A percentile compares a stretch with the other conserved stretches of the same genome.
phyloP scores from a whole-genome alignment of 139 green algal genomes.

The Edaphochlamys debaryana region DNA sequence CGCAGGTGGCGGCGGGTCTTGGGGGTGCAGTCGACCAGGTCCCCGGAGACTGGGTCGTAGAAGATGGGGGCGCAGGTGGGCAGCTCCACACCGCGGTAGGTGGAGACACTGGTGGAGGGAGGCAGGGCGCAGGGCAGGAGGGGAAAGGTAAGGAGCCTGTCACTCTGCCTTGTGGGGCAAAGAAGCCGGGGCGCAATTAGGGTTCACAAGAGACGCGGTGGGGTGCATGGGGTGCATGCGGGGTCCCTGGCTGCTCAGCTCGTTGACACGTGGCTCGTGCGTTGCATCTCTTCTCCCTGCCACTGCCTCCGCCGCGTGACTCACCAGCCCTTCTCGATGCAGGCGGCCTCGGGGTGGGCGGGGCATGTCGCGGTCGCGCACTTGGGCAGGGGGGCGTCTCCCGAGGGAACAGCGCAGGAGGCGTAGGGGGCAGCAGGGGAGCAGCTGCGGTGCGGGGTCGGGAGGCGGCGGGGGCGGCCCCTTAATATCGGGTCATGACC shows the following conservation, averaged over 20 bases:
- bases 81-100: background rate
- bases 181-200: too few species aligned
- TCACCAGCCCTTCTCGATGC: background rate
- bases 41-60: background rate
- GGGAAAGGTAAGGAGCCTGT: too few species aligned
- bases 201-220: too few species aligned
- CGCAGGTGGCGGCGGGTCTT: too few species aligned
- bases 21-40: background rate
- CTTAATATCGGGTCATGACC: background rate
- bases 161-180: too few species aligned
- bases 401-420: background rate
- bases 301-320: too few species aligned
- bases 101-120: background rate
- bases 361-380: background rate
- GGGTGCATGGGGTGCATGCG: too few species aligned
- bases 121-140: too few species aligned
- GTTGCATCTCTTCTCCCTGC: too few species aligned
- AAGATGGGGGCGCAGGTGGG: background rate
- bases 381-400: background rate
- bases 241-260: too few species aligned
- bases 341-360: background rate
- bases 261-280: too few species aligned
- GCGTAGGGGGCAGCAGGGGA: background rate
- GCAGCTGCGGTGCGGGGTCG: background rate
- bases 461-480: background rate